Percentiles rank a stretch among this genome's conserved stretches.
Evolutionary conservation across 1,139 yeast species (phyloP).

Genomic region (Komagataea norvegica): DNA sequence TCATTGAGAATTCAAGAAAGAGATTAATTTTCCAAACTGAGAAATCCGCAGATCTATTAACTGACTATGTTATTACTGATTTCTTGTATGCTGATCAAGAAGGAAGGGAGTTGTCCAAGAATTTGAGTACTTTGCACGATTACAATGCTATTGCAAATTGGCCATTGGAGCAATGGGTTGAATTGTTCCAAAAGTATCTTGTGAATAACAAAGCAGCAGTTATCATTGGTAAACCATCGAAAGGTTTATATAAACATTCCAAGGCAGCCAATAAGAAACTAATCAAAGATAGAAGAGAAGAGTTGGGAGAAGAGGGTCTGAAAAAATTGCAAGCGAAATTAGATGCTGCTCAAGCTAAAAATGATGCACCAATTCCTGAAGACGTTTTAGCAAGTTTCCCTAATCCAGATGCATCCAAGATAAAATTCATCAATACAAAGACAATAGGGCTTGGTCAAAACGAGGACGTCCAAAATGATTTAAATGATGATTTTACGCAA

Average conservation of each 20-base stretch:
- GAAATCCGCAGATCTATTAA: constrained; percentile 54
- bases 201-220: constrained; percentile 66
- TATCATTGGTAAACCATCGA: constrained; percentile 75
- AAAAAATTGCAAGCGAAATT: constrained; percentile 45
- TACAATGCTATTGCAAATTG: constrained; percentile 58
- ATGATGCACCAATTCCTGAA: constrained; percentile 74
- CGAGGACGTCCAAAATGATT: constrained; percentile 30
- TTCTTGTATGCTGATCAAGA: constrained; percentile 71
- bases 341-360: constrained; percentile 57
- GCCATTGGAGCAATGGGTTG: constrained; percentile 66
- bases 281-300: constrained; percentile 42
- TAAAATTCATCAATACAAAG: constrained; percentile 65
- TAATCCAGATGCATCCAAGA: constrained; percentile 71
- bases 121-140: constrained; percentile 53
- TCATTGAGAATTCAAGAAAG: constrained; percentile 60
- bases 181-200: constrained; percentile 47
- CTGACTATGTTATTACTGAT: constrained; percentile 68
- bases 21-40: constrained; percentile 64
- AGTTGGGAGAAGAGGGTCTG: constrained; percentile 61
- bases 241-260: constrained; percentile 47
- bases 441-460: constrained; percentile 41
- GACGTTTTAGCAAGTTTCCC: constrained; percentile 54
- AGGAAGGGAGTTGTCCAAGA: constrained; percentile 52
- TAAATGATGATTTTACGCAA: constrained; percentile 28
- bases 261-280: constrained; percentile 50